phyloP scores from a whole-genome alignment of 2,329 filamentous ascomycete genomes.

The Catunica adiposa region DNA sequence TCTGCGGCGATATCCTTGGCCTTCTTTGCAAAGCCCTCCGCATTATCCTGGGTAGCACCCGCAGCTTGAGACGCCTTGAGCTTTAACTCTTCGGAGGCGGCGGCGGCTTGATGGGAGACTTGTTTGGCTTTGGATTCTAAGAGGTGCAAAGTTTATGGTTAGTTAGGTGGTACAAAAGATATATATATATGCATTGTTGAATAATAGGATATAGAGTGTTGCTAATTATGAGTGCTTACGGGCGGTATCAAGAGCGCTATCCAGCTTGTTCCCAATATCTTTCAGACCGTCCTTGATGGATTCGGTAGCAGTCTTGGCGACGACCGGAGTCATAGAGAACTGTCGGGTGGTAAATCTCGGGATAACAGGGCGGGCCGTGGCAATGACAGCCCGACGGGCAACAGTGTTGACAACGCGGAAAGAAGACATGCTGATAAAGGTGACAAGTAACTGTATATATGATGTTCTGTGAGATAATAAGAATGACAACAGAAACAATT shows the following conservation, averaged over 20 bases:
- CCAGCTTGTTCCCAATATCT: constrained; percentile 42
- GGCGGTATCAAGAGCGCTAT: constrained; percentile 42
- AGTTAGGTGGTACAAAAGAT: too few relatives aligned
- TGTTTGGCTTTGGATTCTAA: constrained; percentile 18
- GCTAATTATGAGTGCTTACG: constrained; percentile 26
- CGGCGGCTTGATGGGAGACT: constrained; percentile 19
- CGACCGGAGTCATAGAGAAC: constrained; percentile 32
- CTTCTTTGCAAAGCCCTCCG: constrained; percentile 19
- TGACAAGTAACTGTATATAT: too few relatives aligned
- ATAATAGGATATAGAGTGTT: neutral
- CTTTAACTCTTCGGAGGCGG: constrained; percentile 22
- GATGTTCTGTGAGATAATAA: neutral
- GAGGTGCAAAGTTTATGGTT: too few relatives aligned
- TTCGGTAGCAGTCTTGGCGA: constrained; percentile 35
- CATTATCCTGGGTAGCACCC: constrained; percentile 27
- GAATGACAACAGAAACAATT: too few relatives aligned
- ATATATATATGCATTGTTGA: too few relatives aligned
- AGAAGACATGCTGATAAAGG: constrained; percentile 11
- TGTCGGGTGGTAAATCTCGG: constrained; percentile 27
- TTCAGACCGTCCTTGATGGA: constrained; percentile 42
- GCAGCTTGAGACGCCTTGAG: constrained; percentile 22
- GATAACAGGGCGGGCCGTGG: constrained; percentile 2
- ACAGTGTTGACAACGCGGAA: constrained; percentile 17
- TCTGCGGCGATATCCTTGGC: constrained; percentile 21
- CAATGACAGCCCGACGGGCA: constrained; percentile 27